Conservation (phyloP, 202 grass and related monocot species). For the Eragrostis tef region DNA sequence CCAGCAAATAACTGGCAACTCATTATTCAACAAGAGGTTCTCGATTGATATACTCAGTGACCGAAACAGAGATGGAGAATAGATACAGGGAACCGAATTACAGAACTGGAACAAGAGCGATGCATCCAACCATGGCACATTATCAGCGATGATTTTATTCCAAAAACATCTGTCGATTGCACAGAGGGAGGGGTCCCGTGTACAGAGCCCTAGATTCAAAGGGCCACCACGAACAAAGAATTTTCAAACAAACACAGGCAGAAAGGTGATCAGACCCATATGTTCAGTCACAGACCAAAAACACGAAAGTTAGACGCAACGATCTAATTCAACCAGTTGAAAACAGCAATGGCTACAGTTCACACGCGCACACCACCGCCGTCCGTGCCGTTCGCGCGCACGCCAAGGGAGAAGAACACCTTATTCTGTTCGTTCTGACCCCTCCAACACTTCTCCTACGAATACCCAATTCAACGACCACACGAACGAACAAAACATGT, state of each 20-base stretch:
- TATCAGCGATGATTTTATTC: conserved; percentile 19
- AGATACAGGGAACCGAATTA: not conserved
- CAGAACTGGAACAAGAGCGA: not conserved
- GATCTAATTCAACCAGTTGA: not conserved
- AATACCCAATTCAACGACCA: conserved; percentile 5
- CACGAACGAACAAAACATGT: not conserved
- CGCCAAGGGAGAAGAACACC: not conserved
- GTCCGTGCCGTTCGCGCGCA: not conserved
- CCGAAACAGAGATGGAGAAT: not conserved
- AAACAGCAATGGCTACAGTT: not conserved
- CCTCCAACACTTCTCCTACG: not conserved
- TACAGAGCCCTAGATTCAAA: not conserved
- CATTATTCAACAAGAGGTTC: not conserved
- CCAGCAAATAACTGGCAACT: too few species aligned
- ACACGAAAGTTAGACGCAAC: not conserved
- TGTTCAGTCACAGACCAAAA: not conserved
- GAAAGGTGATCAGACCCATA: not conserved
- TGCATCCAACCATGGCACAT: not conserved
- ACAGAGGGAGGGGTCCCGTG: not conserved
- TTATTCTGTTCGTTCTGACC: not conserved
- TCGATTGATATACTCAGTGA: not conserved
- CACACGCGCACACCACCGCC: not conserved
- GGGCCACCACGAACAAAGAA: too few species aligned
- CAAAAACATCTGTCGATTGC: not conserved
- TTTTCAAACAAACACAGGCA: not conserved